Evolutionary conservation across 2,329 filamentous ascomycete species (phyloP).

Genomic region (Fusarium tanahbumbuense): DNA sequence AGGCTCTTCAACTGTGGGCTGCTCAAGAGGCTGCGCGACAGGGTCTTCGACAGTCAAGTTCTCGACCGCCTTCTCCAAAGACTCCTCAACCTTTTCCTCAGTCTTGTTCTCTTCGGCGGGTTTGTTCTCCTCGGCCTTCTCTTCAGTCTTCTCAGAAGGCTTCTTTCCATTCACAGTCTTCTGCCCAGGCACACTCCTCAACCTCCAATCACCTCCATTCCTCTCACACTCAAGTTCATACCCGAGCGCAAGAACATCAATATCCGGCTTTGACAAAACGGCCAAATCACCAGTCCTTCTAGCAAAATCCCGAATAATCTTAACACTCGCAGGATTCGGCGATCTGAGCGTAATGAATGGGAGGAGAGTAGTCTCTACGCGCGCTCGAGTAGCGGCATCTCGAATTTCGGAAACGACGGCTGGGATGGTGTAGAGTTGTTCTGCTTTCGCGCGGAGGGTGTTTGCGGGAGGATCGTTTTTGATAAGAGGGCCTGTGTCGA

Average conservation of each 20-base stretch:
- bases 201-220: conserved; percentile 88
- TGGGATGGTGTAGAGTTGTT: conserved; percentile 84
- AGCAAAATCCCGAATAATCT: conserved; percentile 85
- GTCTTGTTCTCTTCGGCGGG: neutral
- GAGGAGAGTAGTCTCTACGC: conserved; percentile 84
- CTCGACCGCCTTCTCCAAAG: conserved; percentile 26
- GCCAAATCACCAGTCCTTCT: conserved; percentile 88
- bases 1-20: neutral
- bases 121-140: neutral
- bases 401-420: conserved; percentile 89
- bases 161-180: conserved; percentile 77
- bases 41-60: conserved; percentile 30
- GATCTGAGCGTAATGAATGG: conserved; percentile 85
- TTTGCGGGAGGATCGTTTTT: conserved; percentile 91
- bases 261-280: conserved; percentile 88
- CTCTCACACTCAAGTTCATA: conserved; percentile 95
- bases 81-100: neutral
- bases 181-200: conserved; percentile 83
- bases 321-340: conserved; percentile 81
- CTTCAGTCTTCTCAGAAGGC: conserved; percentile 27
- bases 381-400: conserved; percentile 81
- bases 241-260: conserved; percentile 87
- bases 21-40: conserved; percentile 13
- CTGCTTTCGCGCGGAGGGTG: conserved; percentile 80
- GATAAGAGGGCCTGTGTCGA: conserved; percentile 93